phyloP scores from a whole-genome alignment of 2,329 filamentous ascomycete genomes.

The Pyrenochaeta sp. region DNA sequence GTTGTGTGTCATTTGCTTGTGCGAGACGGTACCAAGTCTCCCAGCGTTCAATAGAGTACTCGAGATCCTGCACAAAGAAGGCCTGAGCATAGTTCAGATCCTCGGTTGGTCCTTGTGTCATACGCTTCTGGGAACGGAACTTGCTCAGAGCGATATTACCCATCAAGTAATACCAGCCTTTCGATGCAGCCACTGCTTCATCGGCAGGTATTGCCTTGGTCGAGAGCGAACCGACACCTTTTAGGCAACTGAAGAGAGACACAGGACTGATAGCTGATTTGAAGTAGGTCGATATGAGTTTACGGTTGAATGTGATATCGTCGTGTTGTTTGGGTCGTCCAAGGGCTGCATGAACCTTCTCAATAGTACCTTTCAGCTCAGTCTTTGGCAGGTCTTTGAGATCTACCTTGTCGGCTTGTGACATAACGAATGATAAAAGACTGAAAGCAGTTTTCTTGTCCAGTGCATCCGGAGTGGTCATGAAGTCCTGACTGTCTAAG shows the following conservation, averaged over 20 bases:
- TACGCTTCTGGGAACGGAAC: slow-evolving; percentile 80
- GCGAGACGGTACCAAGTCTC: slow-evolving; percentile 90
- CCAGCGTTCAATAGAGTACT: slow-evolving; percentile 84
- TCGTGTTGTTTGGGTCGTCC: slow-evolving; percentile 78
- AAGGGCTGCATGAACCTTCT: slow-evolving; percentile 89
- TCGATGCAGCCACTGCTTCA: slow-evolving; percentile 73
- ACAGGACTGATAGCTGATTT: slow-evolving; percentile 85
- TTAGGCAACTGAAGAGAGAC: slow-evolving; percentile 80
- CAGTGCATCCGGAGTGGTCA: slow-evolving; percentile 76
- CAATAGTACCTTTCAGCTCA: slow-evolving; percentile 87
- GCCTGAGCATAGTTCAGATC: slow-evolving; percentile 83
- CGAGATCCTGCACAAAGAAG: slow-evolving; percentile 81
- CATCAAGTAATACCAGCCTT: slow-evolving; percentile 91
- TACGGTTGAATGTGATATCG: slow-evolving; percentile 85
- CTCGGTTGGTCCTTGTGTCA: slow-evolving; percentile 80
- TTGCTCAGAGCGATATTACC: slow-evolving; percentile 89
- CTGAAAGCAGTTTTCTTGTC: slow-evolving; percentile 82
- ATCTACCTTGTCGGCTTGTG: slow-evolving; percentile 81
- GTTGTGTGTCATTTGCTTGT: slow-evolving; percentile 85
- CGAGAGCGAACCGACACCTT: slow-evolving; percentile 69
- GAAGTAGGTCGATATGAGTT: slow-evolving; percentile 81
- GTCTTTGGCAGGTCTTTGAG: slow-evolving; percentile 93
- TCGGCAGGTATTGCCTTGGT: slow-evolving; percentile 66
- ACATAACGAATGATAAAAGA: slow-evolving; percentile 83
- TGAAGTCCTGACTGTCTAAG: slow-evolving; percentile 67